phyloP scores from a whole-genome alignment of 23 red algal species.

The Gracilaria gracilis region DNA sequence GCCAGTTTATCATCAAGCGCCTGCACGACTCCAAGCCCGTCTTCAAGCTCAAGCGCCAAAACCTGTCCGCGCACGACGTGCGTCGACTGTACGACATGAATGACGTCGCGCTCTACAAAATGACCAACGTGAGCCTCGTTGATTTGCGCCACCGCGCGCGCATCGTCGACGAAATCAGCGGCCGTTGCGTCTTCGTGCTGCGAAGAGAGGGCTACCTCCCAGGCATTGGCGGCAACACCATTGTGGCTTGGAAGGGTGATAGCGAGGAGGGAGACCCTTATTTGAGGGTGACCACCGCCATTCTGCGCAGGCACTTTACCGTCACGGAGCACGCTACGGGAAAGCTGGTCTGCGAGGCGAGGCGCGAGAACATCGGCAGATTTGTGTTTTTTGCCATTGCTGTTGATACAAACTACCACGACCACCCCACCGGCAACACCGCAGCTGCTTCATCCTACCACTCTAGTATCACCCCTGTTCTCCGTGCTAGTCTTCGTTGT shows the following conservation, averaged over 20 bases:
- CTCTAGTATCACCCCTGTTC: too few relatives aligned
- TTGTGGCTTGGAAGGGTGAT: neutral
- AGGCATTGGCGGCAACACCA: neutral
- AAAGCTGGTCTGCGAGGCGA: neutral
- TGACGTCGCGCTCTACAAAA: neutral
- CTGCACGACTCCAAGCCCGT: too few relatives aligned
- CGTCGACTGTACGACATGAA: neutral
- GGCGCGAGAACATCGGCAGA: neutral
- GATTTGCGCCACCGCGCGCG: neutral
- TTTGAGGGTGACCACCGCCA: neutral
- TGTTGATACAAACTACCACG: neutral
- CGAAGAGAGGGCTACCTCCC: neutral
- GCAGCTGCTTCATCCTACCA: too few relatives aligned
- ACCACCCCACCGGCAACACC: too few relatives aligned
- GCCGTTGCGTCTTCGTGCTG: neutral
- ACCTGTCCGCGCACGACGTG: neutral
- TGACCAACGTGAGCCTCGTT: neutral
- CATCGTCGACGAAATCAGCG: neutral
- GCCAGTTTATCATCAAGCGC: too few relatives aligned
- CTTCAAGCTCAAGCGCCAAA: neutral
- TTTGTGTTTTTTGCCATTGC: constrained; percentile 5
- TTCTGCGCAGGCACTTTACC: neutral
- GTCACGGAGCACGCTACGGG: neutral
- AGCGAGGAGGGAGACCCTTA: neutral
- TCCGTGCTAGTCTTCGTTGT: too few relatives aligned